Percentiles rank a stretch among this genome's conserved stretches.
Evolutionary conservation across 345 rosid genomes (phyloP).

Genomic region (Balakata baccata): DNA sequence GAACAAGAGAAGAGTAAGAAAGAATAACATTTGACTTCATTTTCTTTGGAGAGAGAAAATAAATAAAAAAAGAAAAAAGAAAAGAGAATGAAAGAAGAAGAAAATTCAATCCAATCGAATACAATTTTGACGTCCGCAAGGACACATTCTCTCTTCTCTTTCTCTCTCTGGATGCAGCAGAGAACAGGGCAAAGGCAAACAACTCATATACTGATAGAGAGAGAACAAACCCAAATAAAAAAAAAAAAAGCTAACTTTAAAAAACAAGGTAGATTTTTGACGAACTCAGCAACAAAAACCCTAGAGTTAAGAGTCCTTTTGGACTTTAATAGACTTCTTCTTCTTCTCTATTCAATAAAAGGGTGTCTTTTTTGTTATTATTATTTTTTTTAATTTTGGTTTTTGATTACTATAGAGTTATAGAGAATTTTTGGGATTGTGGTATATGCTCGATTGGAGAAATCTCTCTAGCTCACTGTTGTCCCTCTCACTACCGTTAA

Average conservation of each 20-base stretch:
- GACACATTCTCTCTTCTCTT: conserved; percentile 34
- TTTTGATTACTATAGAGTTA: not conserved
- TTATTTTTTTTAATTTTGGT: not conserved
- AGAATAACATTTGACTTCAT: conserved; percentile 50
- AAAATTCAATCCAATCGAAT: conserved; percentile 24
- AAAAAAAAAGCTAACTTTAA: conserved; percentile 11
- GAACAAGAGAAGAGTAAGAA: not conserved
- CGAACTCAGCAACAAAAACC: conserved; percentile 23
- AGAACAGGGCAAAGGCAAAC: conserved; percentile 38
- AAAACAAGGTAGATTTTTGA: conserved; percentile 19
- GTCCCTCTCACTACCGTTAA: conserved; percentile 16
- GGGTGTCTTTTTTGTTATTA: not conserved
- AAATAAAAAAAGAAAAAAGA: conserved; percentile 30
- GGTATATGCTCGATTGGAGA: conserved; percentile 13
- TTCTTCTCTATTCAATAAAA: not conserved
- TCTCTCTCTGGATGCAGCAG: conserved; percentile 45
- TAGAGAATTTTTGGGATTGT: not conserved
- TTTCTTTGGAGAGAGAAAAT: conserved; percentile 30
- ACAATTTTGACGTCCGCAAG: conserved; percentile 79
- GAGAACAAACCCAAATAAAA: conserved; percentile 15
- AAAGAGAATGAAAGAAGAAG: conserved; percentile 15
- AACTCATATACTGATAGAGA: conserved; percentile 25
- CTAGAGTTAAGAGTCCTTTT: conserved; percentile 27
- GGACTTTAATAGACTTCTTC: conserved; percentile 6
- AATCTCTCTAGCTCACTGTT: conserved; percentile 3